Conservation (phyloP, 495 filamentous ascomycete genomes). For the Daldinia childiae region DNA sequence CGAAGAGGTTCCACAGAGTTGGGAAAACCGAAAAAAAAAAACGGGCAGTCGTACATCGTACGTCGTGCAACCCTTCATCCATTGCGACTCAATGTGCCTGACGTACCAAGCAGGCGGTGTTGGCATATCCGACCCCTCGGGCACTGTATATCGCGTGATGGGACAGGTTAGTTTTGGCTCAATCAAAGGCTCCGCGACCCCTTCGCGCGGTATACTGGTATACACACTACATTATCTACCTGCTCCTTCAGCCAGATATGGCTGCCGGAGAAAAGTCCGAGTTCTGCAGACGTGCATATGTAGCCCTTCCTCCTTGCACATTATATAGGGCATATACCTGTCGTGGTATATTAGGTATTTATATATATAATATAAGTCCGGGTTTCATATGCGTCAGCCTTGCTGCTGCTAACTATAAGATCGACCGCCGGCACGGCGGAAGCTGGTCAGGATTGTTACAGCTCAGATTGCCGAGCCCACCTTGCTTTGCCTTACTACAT, state of each 20-base stretch:
- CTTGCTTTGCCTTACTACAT: not conserved
- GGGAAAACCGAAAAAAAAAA: conserved; percentile 19
- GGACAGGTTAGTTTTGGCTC: not conserved
- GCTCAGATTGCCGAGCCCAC: conserved; percentile 8
- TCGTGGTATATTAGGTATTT: not conserved
- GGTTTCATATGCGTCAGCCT: conserved; percentile 3
- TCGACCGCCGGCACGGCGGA: not conserved
- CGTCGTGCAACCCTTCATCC: conserved; percentile 16
- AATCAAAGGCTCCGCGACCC: not conserved
- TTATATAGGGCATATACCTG: not conserved
- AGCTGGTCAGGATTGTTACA: conserved; percentile 5
- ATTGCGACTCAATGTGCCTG: conserved; percentile 28
- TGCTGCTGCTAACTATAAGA: not conserved
- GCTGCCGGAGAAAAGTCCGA: conserved; percentile 2
- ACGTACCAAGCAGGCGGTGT: conserved; percentile 25
- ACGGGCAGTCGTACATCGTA: conserved; percentile 8
- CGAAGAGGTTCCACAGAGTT: conserved; percentile 41
- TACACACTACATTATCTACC: not conserved
- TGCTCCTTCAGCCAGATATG: not conserved
- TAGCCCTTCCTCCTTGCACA: not conserved
- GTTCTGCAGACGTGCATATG: not conserved
- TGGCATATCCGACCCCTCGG: conserved; percentile 29
- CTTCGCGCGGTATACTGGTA: not conserved
- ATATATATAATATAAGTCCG: not conserved
- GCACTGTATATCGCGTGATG: conserved; percentile 16